A percentile compares a stretch with the other conserved stretches of the same genome.
These are phyloP conservation scores for Nakaseomyces kungkrabaensis DNA, from an alignment of 1,139 yeast genomes.

Conservation along the genomic window DNA sequence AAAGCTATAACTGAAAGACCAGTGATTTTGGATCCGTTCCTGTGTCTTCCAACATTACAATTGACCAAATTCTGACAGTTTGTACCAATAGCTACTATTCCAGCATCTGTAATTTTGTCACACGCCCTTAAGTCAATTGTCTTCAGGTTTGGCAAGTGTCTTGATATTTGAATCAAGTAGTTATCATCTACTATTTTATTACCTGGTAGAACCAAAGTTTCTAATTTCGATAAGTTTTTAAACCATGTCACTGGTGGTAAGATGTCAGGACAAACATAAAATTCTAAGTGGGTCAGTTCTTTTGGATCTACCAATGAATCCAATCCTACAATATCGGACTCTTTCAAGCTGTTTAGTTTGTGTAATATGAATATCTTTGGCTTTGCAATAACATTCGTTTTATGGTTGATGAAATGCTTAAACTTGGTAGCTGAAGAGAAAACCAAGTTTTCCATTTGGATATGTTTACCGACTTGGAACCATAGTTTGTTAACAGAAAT, in stretches of 20 bases:
- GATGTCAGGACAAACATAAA: conserved; percentile 72
- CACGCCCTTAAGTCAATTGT: conserved; percentile 78
- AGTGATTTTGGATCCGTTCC: conserved; percentile 57
- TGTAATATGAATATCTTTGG: conserved; percentile 41
- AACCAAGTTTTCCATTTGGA: conserved; percentile 46
- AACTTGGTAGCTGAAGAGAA: conserved; percentile 45
- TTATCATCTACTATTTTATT: conserved; percentile 55
- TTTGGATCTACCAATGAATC: conserved; percentile 35
- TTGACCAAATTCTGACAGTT: conserved; percentile 46
- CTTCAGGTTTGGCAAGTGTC: conserved; percentile 49
- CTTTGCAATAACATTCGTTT: conserved; percentile 17
- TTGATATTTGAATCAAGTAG: conserved; percentile 43
- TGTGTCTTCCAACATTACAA: conserved; percentile 74
- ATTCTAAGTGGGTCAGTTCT: conserved; percentile 56
- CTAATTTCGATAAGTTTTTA: conserved; percentile 36
- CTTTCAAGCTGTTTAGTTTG: conserved; percentile 36
- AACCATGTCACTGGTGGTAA: conserved; percentile 44
- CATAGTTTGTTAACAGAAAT: conserved; percentile 60
- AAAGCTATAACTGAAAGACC: conserved; percentile 57
- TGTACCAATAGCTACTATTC: conserved; percentile 55
- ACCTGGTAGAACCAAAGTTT: conserved; percentile 65
- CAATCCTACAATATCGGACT: conserved; percentile 36
- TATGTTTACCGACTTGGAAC: conserved; percentile 44
- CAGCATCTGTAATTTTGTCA: conserved; percentile 64
- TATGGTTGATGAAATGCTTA: conserved; percentile 33